Percentiles rank a stretch among this genome's conserved stretches.
Conservation (phyloP, 2,329 filamentous ascomycete species). For the Colletotrichum karsti region DNA sequence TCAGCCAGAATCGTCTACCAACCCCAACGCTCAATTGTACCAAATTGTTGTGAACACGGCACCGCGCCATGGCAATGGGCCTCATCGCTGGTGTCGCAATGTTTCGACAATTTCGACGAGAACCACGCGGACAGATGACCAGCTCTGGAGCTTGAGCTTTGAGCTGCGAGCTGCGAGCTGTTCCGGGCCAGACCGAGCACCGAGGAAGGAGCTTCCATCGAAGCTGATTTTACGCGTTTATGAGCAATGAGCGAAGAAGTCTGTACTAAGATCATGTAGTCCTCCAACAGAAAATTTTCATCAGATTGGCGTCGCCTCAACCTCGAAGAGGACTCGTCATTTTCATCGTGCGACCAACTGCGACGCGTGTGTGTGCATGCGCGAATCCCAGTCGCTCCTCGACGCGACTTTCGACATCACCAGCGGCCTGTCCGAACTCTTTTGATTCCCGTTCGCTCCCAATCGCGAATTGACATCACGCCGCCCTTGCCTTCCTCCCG, state of each 20-base stretch:
- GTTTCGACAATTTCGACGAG: neutral
- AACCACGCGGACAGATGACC: neutral
- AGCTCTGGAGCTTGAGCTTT: neutral
- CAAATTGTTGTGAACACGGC: neutral
- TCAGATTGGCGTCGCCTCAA: slow-evolving; percentile 12
- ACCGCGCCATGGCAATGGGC: neutral
- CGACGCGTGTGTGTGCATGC: slow-evolving; percentile 22
- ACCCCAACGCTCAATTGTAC: neutral
- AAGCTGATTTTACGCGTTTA: neutral
- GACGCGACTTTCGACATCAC: neutral
- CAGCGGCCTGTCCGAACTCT: neutral
- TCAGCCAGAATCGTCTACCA: slow-evolving; percentile 11
- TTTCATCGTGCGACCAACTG: slow-evolving; percentile 4
- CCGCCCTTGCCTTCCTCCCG: no score
- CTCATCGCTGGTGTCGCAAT: neutral
- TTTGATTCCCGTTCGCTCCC: no score
- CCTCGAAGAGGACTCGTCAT: slow-evolving; percentile 3
- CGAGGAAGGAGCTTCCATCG: neutral
- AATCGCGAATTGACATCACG: neutral
- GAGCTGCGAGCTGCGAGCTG: neutral
- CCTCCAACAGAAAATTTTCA: slow-evolving; percentile 3
- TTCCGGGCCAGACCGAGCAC: neutral
- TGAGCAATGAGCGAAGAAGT: neutral
- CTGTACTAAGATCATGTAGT: slow-evolving; percentile 18
- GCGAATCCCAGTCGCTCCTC: neutral